Conservation (phyloP, 2,329 filamentous ascomycete species). For the Saccharata proteae region DNA sequence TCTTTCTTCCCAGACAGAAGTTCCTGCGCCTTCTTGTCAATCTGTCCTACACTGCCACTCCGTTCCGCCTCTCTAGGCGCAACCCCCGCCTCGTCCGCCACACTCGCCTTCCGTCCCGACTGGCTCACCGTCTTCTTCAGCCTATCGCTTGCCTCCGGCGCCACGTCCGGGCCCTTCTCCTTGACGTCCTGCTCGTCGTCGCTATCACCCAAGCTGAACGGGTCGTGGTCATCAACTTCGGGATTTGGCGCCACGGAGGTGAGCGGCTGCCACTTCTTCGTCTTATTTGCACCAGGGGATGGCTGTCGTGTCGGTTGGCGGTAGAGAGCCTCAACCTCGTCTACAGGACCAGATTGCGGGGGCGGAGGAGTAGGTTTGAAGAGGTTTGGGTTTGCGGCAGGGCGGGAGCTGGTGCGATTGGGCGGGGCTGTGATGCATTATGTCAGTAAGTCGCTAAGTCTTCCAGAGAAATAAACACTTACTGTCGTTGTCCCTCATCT, state of each 20-base stretch:
- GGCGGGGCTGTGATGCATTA: slow-evolving; percentile 35
- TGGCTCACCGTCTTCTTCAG: slow-evolving; percentile 37
- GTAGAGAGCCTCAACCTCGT: slow-evolving; percentile 70
- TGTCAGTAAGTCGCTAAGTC: slow-evolving; percentile 15
- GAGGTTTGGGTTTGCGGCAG: slow-evolving; percentile 63
- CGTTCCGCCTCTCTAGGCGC: slow-evolving; percentile 16
- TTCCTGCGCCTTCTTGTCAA: slow-evolving; percentile 34
- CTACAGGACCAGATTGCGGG: slow-evolving; percentile 50
- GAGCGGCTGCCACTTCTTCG: slow-evolving; percentile 95
- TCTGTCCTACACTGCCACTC: slow-evolving; percentile 30
- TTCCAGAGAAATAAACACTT: slow-evolving; percentile 5
- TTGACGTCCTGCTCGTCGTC: slow-evolving; percentile 81
- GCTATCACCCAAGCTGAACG: slow-evolving; percentile 90
- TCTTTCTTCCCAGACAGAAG: slow-evolving; percentile 18
- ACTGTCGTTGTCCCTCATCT: slow-evolving; percentile 51
- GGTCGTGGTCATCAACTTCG: slow-evolving; percentile 74
- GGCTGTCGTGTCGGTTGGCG: slow-evolving; percentile 27
- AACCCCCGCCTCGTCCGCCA: slow-evolving; percentile 9
- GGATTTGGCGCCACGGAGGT: slow-evolving; percentile 75
- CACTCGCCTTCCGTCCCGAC: slow-evolving; percentile 40
- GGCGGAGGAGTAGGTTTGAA: slow-evolving; percentile 56
- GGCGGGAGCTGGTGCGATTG: slow-evolving; percentile 47
- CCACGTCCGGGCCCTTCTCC: slow-evolving; percentile 48
- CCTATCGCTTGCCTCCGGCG: slow-evolving; percentile 39
- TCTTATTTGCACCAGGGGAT: slow-evolving; percentile 37